These are phyloP conservation scores for Leptodermis oblonga DNA, from an alignment of 257 asterid genomes.

Conservation along the genomic window DNA sequence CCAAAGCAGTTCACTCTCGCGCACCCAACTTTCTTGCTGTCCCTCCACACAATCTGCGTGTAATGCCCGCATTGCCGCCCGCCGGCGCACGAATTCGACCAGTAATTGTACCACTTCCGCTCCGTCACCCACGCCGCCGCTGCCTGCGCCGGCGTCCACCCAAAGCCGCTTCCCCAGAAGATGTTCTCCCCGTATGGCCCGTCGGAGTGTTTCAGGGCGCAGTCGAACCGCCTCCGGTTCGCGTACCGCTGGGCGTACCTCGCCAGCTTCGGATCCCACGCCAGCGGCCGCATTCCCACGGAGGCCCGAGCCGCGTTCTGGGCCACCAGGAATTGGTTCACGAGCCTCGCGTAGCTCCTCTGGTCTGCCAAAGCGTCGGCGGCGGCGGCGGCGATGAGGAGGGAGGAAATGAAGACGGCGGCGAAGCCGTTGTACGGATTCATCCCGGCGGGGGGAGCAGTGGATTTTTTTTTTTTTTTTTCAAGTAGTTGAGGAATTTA, in stretches of 20 bases:
- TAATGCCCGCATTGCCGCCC: slow-evolving; percentile 51
- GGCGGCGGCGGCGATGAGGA: not conserved
- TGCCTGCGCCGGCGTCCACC: slow-evolving; percentile 45
- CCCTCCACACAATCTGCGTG: slow-evolving; percentile 49
- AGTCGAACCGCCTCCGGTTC: slow-evolving; percentile 32
- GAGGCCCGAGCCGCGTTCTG: slow-evolving; percentile 42
- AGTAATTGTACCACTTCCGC: slow-evolving; percentile 29
- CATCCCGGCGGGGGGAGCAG: slow-evolving; percentile 3
- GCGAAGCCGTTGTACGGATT: slow-evolving; percentile 16
- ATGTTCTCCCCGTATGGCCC: slow-evolving; percentile 52
- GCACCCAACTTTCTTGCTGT: slow-evolving; percentile 35
- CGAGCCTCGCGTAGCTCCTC: not conserved
- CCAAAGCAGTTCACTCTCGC: slow-evolving; percentile 34
- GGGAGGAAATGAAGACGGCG: not conserved
- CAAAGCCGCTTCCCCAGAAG: slow-evolving; percentile 45
- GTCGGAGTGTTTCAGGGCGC: slow-evolving; percentile 36
- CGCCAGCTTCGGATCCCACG: slow-evolving; percentile 35
- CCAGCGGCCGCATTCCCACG: slow-evolving; percentile 24
- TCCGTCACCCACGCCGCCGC: slow-evolving; percentile 43
- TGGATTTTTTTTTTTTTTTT: too few species aligned
- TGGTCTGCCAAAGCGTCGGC: not conserved
- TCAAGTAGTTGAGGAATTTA: slow-evolving; percentile 4
- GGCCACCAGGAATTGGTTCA: slow-evolving; percentile 31
- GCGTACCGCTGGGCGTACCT: slow-evolving; percentile 39
- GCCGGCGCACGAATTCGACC: slow-evolving; percentile 31